A percentile compares a stretch with the other conserved stretches of the same genome.
These are phyloP conservation scores for Chytriomyces sp. DNA, from an alignment of 192 early-diverging fungal genomes.

Conservation along the genomic window DNA sequence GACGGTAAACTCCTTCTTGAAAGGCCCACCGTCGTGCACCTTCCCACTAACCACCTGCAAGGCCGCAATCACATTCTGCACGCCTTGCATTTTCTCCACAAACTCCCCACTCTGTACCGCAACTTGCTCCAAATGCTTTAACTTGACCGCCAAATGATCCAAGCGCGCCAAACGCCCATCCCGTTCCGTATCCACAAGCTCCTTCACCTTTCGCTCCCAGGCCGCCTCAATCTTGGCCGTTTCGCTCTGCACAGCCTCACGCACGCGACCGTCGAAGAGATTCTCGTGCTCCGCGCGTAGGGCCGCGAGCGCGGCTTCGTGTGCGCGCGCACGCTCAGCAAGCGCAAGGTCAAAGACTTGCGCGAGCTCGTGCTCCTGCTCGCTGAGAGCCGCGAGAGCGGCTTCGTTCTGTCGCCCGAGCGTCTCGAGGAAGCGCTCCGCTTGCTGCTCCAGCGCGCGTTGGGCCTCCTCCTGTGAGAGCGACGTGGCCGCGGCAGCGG, in stretches of 20 bases:
- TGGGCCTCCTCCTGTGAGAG: not conserved
- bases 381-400: conserved; percentile 6
- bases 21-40: conserved; percentile 51
- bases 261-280: not conserved
- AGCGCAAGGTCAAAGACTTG: conserved; percentile 1
- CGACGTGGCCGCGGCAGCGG: not conserved
- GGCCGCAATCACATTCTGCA: conserved; percentile 67
- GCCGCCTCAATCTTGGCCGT: conserved; percentile 41
- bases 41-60: conserved; percentile 63
- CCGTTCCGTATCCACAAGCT: conserved; percentile 86
- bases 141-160: conserved; percentile 76
- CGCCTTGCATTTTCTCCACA: conserved; percentile 64
- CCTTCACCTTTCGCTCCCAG: conserved; percentile 77
- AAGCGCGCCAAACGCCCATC: conserved; percentile 83
- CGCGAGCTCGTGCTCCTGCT: conserved; percentile 21
- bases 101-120: conserved; percentile 67
- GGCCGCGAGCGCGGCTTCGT: not conserved
- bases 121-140: conserved; percentile 73
- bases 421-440: not conserved
- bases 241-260: not conserved
- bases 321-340: not conserved
- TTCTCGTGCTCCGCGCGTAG: not conserved
- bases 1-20: conserved; percentile 72
- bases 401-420: conserved; percentile 7
- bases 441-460: not conserved